These are phyloP conservation scores for Colletotrichum trifolii DNA, from an alignment of 2,329 filamentous ascomycete species.

Conservation along the genomic window DNA sequence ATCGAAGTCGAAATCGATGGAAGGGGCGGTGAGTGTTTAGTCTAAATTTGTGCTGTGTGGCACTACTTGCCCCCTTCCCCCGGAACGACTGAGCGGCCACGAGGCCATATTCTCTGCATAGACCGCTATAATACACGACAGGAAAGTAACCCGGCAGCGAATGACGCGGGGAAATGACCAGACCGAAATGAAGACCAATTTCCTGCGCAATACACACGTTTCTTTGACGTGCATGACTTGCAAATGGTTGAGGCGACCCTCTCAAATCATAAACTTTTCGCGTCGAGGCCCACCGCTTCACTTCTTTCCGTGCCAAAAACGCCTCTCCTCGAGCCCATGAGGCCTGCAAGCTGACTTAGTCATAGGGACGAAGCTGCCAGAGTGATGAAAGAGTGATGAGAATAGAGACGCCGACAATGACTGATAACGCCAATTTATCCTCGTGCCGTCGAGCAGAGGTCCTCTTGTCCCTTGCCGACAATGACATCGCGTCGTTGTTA, in stretches of 20 bases:
- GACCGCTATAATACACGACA: conserved; percentile 35
- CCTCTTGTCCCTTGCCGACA: conserved; percentile 17
- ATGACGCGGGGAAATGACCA: conserved; percentile 8
- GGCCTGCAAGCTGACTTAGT: conserved; percentile 25
- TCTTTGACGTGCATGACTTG: neutral
- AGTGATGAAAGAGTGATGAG: conserved; percentile 31
- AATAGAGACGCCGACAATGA: conserved; percentile 36
- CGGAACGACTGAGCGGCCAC: conserved; percentile 18
- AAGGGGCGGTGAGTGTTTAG: neutral
- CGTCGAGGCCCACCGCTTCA: conserved; percentile 29
- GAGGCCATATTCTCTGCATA: conserved; percentile 33
- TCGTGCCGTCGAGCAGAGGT: conserved; percentile 19
- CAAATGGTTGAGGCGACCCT: conserved; percentile 8
- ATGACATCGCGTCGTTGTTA: conserved; percentile 37
- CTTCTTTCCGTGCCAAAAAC: conserved; percentile 30
- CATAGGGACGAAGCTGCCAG: conserved; percentile 13
- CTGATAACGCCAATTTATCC: conserved; percentile 37
- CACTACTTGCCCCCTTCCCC: conserved; percentile 11
- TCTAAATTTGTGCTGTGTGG: conserved; percentile 1
- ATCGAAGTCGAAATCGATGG: no score
- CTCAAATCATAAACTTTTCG: conserved; percentile 34
- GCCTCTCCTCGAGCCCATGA: conserved; percentile 20
- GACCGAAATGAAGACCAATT: conserved; percentile 23
- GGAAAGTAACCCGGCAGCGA: conserved; percentile 8
- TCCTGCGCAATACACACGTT: neutral